Evolutionary conservation across 805 yeast genomes (phyloP), one percentile per base, ranked within the genome.

Genomic region (Myxozyma mucilagina): DNA sequence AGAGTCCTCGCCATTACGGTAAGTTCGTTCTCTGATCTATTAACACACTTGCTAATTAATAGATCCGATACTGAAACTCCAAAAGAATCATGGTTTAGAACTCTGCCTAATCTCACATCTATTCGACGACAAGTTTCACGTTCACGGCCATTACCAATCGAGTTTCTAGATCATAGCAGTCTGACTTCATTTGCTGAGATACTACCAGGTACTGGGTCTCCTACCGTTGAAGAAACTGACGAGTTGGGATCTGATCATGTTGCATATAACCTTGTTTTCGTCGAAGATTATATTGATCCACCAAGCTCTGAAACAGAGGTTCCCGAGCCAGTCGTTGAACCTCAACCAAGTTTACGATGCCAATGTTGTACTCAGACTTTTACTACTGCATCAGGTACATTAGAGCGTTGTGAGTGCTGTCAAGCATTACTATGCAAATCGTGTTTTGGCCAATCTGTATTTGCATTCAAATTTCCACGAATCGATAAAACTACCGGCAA

Each of bases 111-210:
- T 29, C 38, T 50, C 14, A 24, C 54, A 34, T 50, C 54, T 20
- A 9, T 50, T 36, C 54, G 54, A 20, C 42, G 54, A 39, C 54
- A 50, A 39, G 54, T 50, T 8, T 50, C 54, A 18, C 20, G 31
- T 13, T 38, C 53, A 35, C 43, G 34, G 50, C 54, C 51, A 35
- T 36, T 48, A 11, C 53, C 56, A 6, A 31, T 53, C 24, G 61
- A 58, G 13, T 39, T 48, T 9, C 53, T 58, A 11, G 61, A 58
- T 38, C 57, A 58, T 18, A 45, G 52, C 32, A 53, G 57, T 10
- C 32, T 59, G 7, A 59, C 60, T 3, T 59, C 56, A 16, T 59
- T 59, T 43, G 47, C 63, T 7, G 63, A 59, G 45, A 31, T 59
- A 16, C 14, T 55, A 18, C 54, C 56, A 11, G 59, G 50, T 7